phyloP scores from a whole-genome alignment of 1,139 yeast genomes.

The Suhomyces panamericanus region DNA sequence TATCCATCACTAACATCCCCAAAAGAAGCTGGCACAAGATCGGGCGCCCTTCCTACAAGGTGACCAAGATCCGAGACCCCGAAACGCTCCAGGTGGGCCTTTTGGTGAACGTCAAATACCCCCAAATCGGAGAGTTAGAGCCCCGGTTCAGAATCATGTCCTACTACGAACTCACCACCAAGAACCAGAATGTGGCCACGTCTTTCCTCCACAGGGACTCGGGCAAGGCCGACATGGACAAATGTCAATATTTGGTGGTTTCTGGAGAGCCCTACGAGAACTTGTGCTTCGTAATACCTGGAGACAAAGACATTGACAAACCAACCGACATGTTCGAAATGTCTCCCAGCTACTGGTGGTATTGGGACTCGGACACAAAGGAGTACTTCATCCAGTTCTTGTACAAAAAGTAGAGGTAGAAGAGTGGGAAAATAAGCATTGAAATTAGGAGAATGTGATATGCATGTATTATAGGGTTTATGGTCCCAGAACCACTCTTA shows the following conservation, averaged over 20 bases:
- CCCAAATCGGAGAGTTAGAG: slow-evolving; percentile 57
- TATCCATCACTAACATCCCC: slow-evolving; percentile 21
- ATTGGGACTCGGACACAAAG: slow-evolving; percentile 67
- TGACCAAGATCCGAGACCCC: slow-evolving; percentile 67
- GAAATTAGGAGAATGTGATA: no score
- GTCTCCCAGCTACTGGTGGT: slow-evolving; percentile 60
- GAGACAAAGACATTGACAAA: slow-evolving; percentile 52
- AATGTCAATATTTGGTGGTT: slow-evolving; percentile 65
- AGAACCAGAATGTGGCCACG: slow-evolving; percentile 32
- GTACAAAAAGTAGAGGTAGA: slow-evolving; percentile 30
- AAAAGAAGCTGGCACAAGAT: slow-evolving; percentile 59
- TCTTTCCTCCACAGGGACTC: slow-evolving; percentile 27
- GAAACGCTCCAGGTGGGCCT: slow-evolving; percentile 59
- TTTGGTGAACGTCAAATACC: slow-evolving; percentile 55
- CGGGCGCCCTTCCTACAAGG: slow-evolving; percentile 70
- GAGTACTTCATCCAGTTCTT: slow-evolving; percentile 71
- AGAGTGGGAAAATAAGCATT: no score
- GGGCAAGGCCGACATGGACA: slow-evolving; percentile 36
- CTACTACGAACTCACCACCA: slow-evolving; percentile 61
- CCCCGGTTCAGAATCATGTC: slow-evolving; percentile 78
- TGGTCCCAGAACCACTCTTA: no score
- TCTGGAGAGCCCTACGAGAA: slow-evolving; percentile 87
- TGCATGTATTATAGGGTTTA: no score
- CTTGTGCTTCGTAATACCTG: slow-evolving; percentile 68
- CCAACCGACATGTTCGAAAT: slow-evolving; percentile 33